Evolutionary conservation across 2,329 filamentous ascomycete genomes (phyloP).

Genomic region (Chrysoporthe cubensis): DNA sequence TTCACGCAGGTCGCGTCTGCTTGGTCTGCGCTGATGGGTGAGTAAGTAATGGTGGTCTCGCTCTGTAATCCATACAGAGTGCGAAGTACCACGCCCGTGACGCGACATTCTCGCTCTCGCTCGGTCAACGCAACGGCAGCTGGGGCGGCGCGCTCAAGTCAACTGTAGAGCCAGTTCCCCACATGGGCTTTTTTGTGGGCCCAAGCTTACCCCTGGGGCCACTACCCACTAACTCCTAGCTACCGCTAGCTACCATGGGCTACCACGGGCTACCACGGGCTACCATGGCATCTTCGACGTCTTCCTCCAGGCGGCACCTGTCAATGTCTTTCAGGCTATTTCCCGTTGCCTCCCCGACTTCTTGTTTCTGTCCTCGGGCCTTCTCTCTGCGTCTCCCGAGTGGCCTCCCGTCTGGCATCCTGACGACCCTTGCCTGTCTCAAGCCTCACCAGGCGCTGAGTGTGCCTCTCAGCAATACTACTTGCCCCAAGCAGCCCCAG

Average conservation of each 20-base stretch:
- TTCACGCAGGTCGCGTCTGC: neutral
- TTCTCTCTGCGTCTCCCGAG: no score
- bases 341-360: neutral
- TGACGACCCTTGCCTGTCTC: neutral
- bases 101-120: neutral
- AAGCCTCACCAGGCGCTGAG: neutral
- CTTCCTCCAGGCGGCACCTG: neutral
- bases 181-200: conserved; percentile 24
- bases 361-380: neutral
- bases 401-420: no score
- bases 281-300: neutral
- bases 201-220: conserved; percentile 1
- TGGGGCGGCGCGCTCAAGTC: conserved; percentile 8
- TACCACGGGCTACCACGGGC: no score
- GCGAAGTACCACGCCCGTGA: neutral
- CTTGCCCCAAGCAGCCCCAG: neutral
- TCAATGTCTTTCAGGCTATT: no score
- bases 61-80: neutral
- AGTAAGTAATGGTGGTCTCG: neutral
- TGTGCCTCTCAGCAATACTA: neutral
- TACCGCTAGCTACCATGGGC: no score
- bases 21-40: conserved; percentile 8
- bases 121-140: conserved; percentile 2
- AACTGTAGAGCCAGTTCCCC: conserved; percentile 10
- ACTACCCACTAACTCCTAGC: neutral